A percentile compares a stretch with the other conserved stretches of the same genome.
These are phyloP conservation scores for Melocanna baccifera DNA, from an alignment of 176 grass and related monocot genomes.

Conservation along the genomic window DNA sequence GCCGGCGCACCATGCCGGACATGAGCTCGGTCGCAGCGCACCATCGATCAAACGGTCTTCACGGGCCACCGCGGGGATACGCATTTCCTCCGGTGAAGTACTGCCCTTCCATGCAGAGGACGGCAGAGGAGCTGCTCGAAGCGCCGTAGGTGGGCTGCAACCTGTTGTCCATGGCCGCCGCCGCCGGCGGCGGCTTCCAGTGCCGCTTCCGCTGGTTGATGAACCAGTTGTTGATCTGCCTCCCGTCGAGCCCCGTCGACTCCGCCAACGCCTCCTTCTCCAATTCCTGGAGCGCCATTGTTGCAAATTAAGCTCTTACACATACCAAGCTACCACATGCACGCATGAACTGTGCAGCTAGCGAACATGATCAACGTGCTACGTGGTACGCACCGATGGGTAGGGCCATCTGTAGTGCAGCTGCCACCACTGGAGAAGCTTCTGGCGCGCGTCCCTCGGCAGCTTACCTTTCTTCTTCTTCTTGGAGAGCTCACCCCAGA, in stretches of 20 bases:
- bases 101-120: slow-evolving; percentile 43
- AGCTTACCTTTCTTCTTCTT: no score
- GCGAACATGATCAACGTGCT: no score
- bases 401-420: no score
- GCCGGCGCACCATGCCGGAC: background rate
- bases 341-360: no score
- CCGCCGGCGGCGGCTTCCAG: background rate
- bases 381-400: slow-evolving; percentile 20
- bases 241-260: no score
- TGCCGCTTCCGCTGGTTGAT: no score
- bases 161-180: slow-evolving; percentile 31
- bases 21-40: background rate
- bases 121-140: slow-evolving; percentile 25
- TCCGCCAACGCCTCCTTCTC: slow-evolving; percentile 50
- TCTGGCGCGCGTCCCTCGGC: no score
- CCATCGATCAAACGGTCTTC: background rate
- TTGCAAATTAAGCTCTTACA: background rate
- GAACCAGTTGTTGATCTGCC: no score
- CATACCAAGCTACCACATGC: background rate
- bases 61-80: slow-evolving; percentile 28
- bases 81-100: slow-evolving; percentile 48
- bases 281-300: slow-evolving; percentile 41
- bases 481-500: slow-evolving; percentile 40
- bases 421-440: no score
- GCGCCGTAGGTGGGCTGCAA: background rate